Base-by-base conservation (phyloP, 1,284 basidiomycete genomes). In the Moesziomyces globuligerus region DNA sequence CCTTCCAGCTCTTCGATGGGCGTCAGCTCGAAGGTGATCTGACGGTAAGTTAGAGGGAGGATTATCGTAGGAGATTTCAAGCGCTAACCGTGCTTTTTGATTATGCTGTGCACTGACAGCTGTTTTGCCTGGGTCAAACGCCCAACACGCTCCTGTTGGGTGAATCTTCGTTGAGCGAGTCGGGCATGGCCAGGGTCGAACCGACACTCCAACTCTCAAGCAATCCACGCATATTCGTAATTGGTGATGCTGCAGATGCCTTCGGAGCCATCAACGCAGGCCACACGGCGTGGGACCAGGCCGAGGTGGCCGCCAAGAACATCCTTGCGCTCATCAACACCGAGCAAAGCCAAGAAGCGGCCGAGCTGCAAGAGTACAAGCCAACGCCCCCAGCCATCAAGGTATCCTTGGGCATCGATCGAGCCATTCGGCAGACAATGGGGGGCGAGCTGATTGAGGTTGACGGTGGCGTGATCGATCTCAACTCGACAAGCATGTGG, bases 201-300 rank as follows among this genome's bases (percentile, higher is more conserved):
- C 41, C 28, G 20, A 47, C 52, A 18, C 44, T 68, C 17, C 71
- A 62, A 28, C 40, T 72, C 18, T 29, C 45, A 4, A 20, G 18
- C 43, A 52, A 39, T 32, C 18, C 34, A 1, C 47, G 70, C 24
- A 46, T 73, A 39, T 73, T 72, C 44, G 71, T 61, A 17, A 60
- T 73, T 18, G 68, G 71, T 18, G 71, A 73, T 41, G 68, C 56
- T 15, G 68, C 68, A 2, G 71, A 73, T 46, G 68, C 71, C 13
- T 73, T 72, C 36, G 71, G 66, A 7, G 71, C 71, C 3, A 52
- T 73, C 55, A 73, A 73, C 23, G 71, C 71, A 15, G 71, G 71
- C 17, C 68, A 73, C n/a, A 66, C 68, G 11, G 71, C 71, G 11
- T 73, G 60, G 56, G 46, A 48, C n/a, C 68, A 72, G 39, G 71